Evolutionary conservation across 805 yeast genomes (phyloP).

Genomic region (Yarrowia hollandica): DNA sequence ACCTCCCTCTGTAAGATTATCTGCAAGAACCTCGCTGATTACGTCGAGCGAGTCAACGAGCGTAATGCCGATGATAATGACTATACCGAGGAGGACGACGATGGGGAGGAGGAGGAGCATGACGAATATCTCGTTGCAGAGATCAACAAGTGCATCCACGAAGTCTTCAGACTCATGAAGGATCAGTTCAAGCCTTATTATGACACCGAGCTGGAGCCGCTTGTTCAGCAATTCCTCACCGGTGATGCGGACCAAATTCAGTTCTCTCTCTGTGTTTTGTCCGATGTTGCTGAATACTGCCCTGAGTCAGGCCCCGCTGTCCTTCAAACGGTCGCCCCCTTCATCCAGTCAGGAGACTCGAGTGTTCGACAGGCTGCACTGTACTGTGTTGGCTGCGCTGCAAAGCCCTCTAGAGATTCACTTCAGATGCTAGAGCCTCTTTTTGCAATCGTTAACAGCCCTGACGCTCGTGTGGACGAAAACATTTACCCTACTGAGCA

Average conservation of each 20-base stretch:
- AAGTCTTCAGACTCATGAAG: conserved; percentile 65
- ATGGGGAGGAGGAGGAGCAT: conserved; percentile 76
- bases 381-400: conserved; percentile 80
- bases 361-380: conserved; percentile 85
- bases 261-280: conserved; percentile 76
- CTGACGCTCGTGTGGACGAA: conserved; percentile 84
- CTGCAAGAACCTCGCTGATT: conserved; percentile 61
- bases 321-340: conserved; percentile 67
- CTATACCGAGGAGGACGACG: conserved; percentile 81
- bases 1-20: conserved; percentile 59
- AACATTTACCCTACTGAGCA: conserved; percentile 86
- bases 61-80: conserved; percentile 63
- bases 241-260: conserved; percentile 67
- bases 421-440: conserved; percentile 75
- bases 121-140: conserved; percentile 91
- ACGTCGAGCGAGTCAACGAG: conserved; percentile 64
- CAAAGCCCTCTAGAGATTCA: conserved; percentile 69
- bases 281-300: conserved; percentile 72
- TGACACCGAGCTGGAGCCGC: conserved; percentile 58
- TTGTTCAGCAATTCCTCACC: conserved; percentile 58
- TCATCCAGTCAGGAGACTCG: conserved; percentile 47
- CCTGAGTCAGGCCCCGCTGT: conserved; percentile 55
- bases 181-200: conserved; percentile 62
- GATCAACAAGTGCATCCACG: conserved; percentile 69
- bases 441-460: conserved; percentile 67